Base-by-base conservation (phyloP, 495 filamentous ascomycete species). In the Aspergillus mulundensis region DNA sequence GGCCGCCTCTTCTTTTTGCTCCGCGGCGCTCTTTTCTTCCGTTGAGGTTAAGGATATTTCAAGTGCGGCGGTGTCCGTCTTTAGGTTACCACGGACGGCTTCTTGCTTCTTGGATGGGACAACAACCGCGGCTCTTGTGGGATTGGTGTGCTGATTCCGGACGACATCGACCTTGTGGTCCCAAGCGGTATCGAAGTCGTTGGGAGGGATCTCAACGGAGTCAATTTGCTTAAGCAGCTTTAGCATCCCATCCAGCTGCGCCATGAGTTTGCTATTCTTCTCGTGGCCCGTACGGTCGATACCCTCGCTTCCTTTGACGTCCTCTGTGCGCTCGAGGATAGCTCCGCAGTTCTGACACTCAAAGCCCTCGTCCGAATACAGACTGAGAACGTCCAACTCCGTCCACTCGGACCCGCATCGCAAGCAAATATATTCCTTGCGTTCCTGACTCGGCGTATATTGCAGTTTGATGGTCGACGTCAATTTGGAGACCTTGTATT, bases 381-480 rank as follows among this genome's bases (percentile, higher is more conserved):
- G 49, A 64, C 95, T 91, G 20, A 97, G 65, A 0, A 95, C 89
- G 55, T 97, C 90, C 60, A 97, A 81, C 61, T 87, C 81, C 4
- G 91, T 95, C 83, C 84, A 97, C 64, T 94, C 85, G 3, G 84
- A 66, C 53, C 82, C 80, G 70, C 94, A 99, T 49, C 81, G 78
- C n/a, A 79, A 76, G 68, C 94, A 99, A 39, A 84, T 84, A 61
- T 89, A 95, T 66, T 96, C 93, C 70, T 96, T 96, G 61, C 87
- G 84, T 66, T 97, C 95, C 28, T 86, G 83, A 24, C 81, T 84
- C 1, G 90, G 89, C 25, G 86, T 85, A 53, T 89, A 87, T 54
- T 87, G 85, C 14, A 82, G 80, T 66, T 96, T 90, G 59, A 97
- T 90, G 19, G 83, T 84, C 66, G 90, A 87, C 50, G 90, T 90